Evolutionary conservation across 2,329 filamentous ascomycete genomes (phyloP).

Genomic region (Thermomyces lanuginosus): DNA sequence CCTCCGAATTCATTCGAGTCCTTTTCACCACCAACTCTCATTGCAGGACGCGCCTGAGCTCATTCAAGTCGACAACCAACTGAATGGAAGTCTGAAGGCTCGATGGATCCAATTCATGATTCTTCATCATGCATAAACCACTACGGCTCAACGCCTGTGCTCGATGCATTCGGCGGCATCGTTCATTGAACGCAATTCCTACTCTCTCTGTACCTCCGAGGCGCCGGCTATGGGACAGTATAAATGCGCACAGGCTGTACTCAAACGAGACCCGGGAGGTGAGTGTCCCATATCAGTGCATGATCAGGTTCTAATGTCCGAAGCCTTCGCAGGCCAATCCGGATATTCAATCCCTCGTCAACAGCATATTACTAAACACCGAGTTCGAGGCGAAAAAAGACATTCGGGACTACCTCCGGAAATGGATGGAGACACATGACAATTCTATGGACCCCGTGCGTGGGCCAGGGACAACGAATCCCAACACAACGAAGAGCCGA

Average conservation of each 20-base stretch:
- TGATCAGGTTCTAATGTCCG: background rate
- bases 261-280: no score
- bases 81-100: no score
- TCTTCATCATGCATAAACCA: no score
- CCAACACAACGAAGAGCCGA: background rate
- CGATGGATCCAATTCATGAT: no score
- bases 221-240: background rate
- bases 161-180: no score
- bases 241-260: background rate
- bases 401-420: constrained; percentile 25
- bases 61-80: no score
- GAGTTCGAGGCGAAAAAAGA: constrained; percentile 22
- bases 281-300: no score
- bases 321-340: constrained; percentile 1
- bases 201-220: background rate
- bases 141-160: no score
- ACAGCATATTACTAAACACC: constrained; percentile 15
- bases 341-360: constrained; percentile 8
- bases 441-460: constrained; percentile 17
- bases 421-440: constrained; percentile 22
- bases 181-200: background rate
- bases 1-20: background rate
- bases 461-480: constrained; percentile 9
- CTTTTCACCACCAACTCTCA: no score
- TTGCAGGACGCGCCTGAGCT: no score